Base-by-base conservation (phyloP, 768 basidiomycete genomes). In the Tulasnella calospora region DNA sequence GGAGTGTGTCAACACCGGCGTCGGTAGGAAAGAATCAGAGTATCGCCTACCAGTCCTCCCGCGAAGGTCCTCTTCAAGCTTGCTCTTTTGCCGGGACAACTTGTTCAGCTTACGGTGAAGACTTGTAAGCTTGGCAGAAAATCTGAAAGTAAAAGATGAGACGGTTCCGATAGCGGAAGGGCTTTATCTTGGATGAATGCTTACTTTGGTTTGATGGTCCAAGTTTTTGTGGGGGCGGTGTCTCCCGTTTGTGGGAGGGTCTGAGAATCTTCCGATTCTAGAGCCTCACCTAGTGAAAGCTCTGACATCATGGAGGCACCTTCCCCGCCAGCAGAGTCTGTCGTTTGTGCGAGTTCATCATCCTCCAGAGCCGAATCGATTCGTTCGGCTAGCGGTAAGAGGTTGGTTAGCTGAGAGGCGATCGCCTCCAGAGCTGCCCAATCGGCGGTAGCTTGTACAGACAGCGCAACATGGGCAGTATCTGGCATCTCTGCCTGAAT, bases 201-300 rank as follows among this genome's bases (percentile, higher is more conserved):
- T 80, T 77, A 94, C 94, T 88, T 87, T 73, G 92, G 91, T 79
- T 89, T 91, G 80, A 95, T 92, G 0, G 84, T 83, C 89, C 90
- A 90, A 13, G 79, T 30, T 67, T 19, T 36, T 8, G 70, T 71
- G 35, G 6, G 12, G 0, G 23, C 1, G 38, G n/a, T 27, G 38
- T 67, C 15, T 33, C 57, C 21, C 33, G 27, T 21, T 46, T 13
- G 33, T 21, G 38, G 8, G 19, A 30, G 21, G 78, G 17, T 70
- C 61, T 38, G 21, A 61, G 35, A 36, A 47, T 44, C 17, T 33
- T 51, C 75, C 19, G 57, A 17, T 23, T 36, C 55, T 17, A 76
- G 33, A 38, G 70, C 79, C 19, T 75, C 57, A 3, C 44, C 46
- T 55, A 10, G 17, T 57, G 15, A 79, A 41, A 40, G 71, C 72